Evolutionary conservation across 106 monocot genomes (phyloP), one percentile per base, ranked within the genome.

Genomic region (Cymbidium sinense): DNA sequence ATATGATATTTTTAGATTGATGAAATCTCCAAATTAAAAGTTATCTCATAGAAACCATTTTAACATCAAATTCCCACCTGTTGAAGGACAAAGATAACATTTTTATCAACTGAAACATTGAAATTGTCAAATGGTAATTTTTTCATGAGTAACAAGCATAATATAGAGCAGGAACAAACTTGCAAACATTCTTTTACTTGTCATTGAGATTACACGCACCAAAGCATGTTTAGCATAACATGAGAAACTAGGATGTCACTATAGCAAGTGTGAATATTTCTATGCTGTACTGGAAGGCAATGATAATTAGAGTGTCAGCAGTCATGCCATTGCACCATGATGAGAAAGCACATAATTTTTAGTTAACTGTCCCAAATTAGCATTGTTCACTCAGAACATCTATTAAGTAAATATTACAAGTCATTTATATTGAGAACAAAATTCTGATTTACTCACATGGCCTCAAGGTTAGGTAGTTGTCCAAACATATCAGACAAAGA

Each of bases 401-500:
- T 58, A 58, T 58, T n/a, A 58, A 58, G 47, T 0, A 47, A 47
- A 47, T 15, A 13, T 47, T 12, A 47, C 11, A 10, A 47, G 7
- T 1, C 58, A n/a, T 58, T 23, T 58, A 58, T 58, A 58, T 8
- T n/a, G 23, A 58, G 58, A 58, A 8, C 5, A 9, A 11, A 58
- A 58, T 15, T 12, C 8, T 33, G 54, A 43, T 78, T 39, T 34
- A 52, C 81, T 81, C 76, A 81, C 81, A 81, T 76, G n/a, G 76
- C 54, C 47, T 31, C 54, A 77, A 81, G 81, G 34, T 55, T 77
- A 21, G 70, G 25, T 28, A 81, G 76, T 21, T 33, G 29, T 77
- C 70, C 61, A 76, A 81, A 81, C 29, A 77, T 76, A 77, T 81
- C 81, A 19, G 50, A 36, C 50, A 81, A 71, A 71, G 64, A 47